These are phyloP conservation scores for Neurospora terricola DNA, from an alignment of 495 filamentous ascomycete species.

Conservation along the genomic window DNA sequence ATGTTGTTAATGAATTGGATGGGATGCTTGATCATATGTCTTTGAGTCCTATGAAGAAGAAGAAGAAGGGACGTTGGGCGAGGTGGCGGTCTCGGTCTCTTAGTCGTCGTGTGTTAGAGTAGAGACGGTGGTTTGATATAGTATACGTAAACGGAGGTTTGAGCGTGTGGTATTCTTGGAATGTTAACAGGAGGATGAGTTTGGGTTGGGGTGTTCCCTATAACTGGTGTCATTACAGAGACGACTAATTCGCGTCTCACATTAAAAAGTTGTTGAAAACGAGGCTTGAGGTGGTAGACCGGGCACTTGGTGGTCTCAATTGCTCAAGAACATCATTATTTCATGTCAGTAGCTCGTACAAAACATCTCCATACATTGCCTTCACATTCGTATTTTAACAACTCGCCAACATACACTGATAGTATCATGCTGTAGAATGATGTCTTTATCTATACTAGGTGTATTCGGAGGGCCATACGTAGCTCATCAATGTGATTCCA, in stretches of 20 bases:
- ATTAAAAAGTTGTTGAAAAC: background rate
- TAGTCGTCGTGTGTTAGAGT: background rate
- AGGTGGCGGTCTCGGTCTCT: background rate
- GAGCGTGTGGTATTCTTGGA: background rate
- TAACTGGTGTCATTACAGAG: background rate
- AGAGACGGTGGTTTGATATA: background rate
- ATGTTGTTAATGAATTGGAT: background rate
- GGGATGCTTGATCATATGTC: background rate
- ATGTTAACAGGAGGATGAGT: background rate
- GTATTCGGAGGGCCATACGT: too few species aligned
- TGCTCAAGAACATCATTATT: background rate
- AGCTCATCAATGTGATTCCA: background rate
- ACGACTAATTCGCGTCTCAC: background rate
- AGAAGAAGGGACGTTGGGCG: background rate
- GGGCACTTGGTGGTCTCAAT: background rate
- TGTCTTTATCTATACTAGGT: too few species aligned
- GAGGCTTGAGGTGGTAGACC: background rate
- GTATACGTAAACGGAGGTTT: background rate
- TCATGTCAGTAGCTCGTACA: background rate
- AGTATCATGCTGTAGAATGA: too few species aligned
- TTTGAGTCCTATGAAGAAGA: background rate
- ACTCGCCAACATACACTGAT: too few species aligned
- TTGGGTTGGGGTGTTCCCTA: background rate
- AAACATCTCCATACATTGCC: background rate
- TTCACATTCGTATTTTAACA: background rate